Evolutionary conservation across 768 basidiomycete genomes (phyloP), one percentile per base, ranked within the genome.

Genomic region (Boletus rubroflammeus): DNA sequence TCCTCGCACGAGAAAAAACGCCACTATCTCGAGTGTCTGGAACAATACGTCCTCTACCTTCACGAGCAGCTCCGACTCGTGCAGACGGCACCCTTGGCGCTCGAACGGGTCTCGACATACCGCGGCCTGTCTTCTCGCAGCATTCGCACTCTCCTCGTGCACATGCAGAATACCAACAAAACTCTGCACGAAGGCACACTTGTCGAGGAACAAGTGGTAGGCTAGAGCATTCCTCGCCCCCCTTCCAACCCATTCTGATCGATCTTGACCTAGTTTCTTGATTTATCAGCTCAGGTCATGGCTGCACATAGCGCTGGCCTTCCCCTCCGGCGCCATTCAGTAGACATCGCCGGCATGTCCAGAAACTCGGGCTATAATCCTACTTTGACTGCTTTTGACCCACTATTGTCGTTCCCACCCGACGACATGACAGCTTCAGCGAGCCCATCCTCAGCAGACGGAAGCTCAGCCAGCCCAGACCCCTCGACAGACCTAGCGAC

Each of bases 1-100:
- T 84, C 87, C 3, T 87, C 86, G 6, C 87, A 90, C 61, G 87
- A 89, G 62, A 88, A 88, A 62, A 88, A 88, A 61, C 73, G 87
- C 3, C 78, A 84, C 61, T 88, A 89, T 62, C 76, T 89, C 23
- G 85, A 86, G 60, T 86, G 84, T 58, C 69, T 90, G 7, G 87
- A 90, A 59, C 79, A 85, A 54, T 90, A 88, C 65, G 80, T 88
- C 14, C 64, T 77, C 28, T 87, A 81, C 60, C 73, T 88, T 11
- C 85, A 86, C 57, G 76, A 86, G 28, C 83, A 85, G 52, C 72
- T 86, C 38, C 71, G 71, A 0, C 76, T 80, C 43, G 65, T 83
- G 11, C 80, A 81, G 15, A 68, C 74, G 0, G 63, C 67, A 0
- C 83, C 85, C 1, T 66, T 75, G 1, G 60, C 72, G 0, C 68